Percentiles rank a stretch among this genome's conserved stretches.
Evolutionary conservation across 139 green algal genomes (phyloP).

Genomic region (Tetradesmus lagerheimii): DNA sequence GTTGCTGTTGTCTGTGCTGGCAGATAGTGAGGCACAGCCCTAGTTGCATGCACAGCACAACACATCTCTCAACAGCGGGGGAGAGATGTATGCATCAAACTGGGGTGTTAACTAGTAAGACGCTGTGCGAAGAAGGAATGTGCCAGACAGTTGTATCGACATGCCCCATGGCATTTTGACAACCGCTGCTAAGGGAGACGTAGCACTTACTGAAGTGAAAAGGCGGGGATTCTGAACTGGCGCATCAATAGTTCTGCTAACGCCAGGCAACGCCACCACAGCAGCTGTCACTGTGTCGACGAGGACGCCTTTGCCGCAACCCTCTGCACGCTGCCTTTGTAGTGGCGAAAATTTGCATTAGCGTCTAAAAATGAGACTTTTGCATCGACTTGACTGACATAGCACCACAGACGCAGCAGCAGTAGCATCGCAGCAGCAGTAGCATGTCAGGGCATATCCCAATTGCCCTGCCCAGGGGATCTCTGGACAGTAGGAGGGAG

Average conservation of each 20-base stretch:
- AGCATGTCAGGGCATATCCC: not conserved
- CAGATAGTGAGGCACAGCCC: not conserved
- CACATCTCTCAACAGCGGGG: too few species aligned
- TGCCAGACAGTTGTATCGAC: not conserved
- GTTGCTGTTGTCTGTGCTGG: slow-evolving; percentile 31
- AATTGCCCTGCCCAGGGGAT: not conserved
- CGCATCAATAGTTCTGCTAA: not conserved
- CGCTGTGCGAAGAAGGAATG: not conserved
- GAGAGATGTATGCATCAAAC: too few species aligned
- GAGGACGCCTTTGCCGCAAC: not conserved
- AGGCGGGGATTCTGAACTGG: too few species aligned
- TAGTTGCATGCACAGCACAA: not conserved
- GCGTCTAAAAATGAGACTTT: too few species aligned
- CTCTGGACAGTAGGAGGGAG: not conserved
- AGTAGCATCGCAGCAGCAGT: not conserved
- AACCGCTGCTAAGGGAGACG: not conserved
- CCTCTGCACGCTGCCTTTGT: not conserved
- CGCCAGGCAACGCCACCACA: not conserved
- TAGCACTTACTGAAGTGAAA: not conserved
- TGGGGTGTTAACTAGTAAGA: too few species aligned
- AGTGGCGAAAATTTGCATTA: not conserved
- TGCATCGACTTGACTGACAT: not conserved
- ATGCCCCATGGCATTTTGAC: not conserved
- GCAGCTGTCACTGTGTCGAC: not conserved
- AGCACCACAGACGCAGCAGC: not conserved